Conservation (phyloP, 2,329 filamentous ascomycete species). For the Macrophomina pseudophaseolina region DNA sequence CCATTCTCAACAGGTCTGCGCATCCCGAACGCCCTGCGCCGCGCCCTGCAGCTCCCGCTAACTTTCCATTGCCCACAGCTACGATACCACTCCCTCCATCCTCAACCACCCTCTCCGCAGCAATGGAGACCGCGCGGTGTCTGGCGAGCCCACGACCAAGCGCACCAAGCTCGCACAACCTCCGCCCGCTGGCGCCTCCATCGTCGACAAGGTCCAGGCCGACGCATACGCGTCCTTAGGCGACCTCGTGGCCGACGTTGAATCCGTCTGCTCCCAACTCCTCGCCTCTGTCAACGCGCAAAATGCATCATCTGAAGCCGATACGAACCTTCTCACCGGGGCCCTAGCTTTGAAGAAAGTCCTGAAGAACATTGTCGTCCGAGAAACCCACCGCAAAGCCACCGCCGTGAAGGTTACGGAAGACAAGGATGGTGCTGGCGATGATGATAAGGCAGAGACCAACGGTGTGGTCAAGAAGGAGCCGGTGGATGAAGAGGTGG, state of each 20-base stretch:
- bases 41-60: constrained; percentile 15
- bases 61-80: constrained; percentile 34
- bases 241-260: constrained; percentile 50
- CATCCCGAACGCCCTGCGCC: constrained; percentile 3
- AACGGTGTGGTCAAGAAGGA: constrained; percentile 26
- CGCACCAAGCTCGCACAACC: constrained; percentile 49
- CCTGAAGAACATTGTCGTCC: constrained; percentile 35
- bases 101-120: constrained; percentile 45
- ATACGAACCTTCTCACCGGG: constrained; percentile 37
- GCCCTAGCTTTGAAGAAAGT: constrained; percentile 43
- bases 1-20: constrained; percentile 47
- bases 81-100: constrained; percentile 54
- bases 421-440: background rate
- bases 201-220: constrained; percentile 45
- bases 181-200: constrained; percentile 35
- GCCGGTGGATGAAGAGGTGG: constrained; percentile 24
- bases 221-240: constrained; percentile 49
- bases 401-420: background rate
- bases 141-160: constrained; percentile 51
- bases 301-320: constrained; percentile 36
- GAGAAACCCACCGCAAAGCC: constrained; percentile 37
- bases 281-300: constrained; percentile 41
- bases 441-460: constrained; percentile 1
- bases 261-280: constrained; percentile 46
- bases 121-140: constrained; percentile 36